Percentiles rank a stretch among this genome's conserved stretches.
phyloP scores from a whole-genome alignment of 768 basidiomycete genomes.

The Hydnum rufescens region DNA sequence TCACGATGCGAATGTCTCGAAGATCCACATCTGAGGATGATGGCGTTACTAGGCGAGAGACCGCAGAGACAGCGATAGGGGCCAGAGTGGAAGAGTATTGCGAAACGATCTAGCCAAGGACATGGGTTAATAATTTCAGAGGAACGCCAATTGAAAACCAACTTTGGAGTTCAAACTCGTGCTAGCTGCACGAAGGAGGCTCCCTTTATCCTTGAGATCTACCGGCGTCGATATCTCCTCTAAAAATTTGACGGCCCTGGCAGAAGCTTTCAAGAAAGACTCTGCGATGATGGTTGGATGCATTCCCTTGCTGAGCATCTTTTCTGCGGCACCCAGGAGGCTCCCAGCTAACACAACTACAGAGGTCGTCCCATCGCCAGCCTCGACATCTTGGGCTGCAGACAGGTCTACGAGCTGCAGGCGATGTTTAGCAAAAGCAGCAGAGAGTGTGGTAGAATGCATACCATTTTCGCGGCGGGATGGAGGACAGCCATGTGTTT shows the following conservation, averaged over 20 bases:
- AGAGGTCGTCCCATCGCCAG: conserved; percentile 94
- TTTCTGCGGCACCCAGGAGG: conserved; percentile 85
- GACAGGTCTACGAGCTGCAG: conserved; percentile 86
- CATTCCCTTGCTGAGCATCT: conserved; percentile 80
- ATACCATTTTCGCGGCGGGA: conserved; percentile 94
- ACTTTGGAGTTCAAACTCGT: conserved; percentile 96
- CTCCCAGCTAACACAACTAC: conserved; percentile 94
- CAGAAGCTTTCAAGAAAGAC: conserved; percentile 79
- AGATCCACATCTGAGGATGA: conserved; percentile 91
- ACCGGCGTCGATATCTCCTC: conserved; percentile 85
- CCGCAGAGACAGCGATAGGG: conserved; percentile 96
- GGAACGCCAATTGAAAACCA: conserved; percentile 7
- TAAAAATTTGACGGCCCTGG: conserved; percentile 84
- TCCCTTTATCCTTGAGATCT: conserved; percentile 70
- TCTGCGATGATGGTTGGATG: conserved; percentile 96
- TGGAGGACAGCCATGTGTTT: conserved; percentile 91
- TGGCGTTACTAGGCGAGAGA: conserved; percentile 73
- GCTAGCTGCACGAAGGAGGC: conserved; percentile 76
- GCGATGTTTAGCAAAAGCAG: not conserved
- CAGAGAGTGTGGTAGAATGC: conserved; percentile 12
- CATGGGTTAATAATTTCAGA: conserved; percentile 1
- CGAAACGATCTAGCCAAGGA: conserved; percentile 63
- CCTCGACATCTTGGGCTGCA: conserved; percentile 94
- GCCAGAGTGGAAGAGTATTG: conserved; percentile 96
- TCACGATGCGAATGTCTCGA: conserved; percentile 87